Evolutionary conservation across 345 rosid species (phyloP).

Genomic region (Eucalyptus curtisii): DNA sequence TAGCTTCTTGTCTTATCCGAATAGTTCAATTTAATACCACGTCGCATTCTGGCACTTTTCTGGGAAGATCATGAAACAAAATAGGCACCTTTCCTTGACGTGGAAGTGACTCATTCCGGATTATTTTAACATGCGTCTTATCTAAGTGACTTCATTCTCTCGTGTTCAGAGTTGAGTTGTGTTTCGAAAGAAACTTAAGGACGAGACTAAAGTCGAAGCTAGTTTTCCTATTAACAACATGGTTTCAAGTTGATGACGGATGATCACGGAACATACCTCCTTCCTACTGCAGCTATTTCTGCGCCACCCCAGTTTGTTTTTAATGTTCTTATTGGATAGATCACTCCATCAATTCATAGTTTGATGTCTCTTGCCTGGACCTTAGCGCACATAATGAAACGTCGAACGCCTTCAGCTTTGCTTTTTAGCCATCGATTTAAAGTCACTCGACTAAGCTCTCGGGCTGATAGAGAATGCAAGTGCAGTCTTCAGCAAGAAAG

Average conservation of each 20-base stretch:
- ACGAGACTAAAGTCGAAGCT: neutral
- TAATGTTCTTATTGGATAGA: neutral
- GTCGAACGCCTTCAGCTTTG: neutral
- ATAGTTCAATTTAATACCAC: neutral
- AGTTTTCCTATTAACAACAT: neutral
- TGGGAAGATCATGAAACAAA: neutral
- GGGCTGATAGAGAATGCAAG: neutral
- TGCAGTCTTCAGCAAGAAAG: neutral
- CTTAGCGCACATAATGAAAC: neutral
- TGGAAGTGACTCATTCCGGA: neutral
- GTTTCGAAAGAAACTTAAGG: neutral
- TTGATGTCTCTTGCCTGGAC: neutral
- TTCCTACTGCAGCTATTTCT: neutral
- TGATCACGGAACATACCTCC: neutral
- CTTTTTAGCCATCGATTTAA: neutral
- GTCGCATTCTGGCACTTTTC: neutral
- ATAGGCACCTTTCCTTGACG: neutral
- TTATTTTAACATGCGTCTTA: neutral
- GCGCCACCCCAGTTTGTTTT: neutral
- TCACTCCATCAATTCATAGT: neutral
- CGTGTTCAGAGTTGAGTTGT: neutral
- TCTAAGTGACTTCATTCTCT: neutral
- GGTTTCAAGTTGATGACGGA: neutral
- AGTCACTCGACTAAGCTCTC: neutral
- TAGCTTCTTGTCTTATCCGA: neutral